Conservation (phyloP, 306 rosid species). For the Ormosia emarginata region DNA sequence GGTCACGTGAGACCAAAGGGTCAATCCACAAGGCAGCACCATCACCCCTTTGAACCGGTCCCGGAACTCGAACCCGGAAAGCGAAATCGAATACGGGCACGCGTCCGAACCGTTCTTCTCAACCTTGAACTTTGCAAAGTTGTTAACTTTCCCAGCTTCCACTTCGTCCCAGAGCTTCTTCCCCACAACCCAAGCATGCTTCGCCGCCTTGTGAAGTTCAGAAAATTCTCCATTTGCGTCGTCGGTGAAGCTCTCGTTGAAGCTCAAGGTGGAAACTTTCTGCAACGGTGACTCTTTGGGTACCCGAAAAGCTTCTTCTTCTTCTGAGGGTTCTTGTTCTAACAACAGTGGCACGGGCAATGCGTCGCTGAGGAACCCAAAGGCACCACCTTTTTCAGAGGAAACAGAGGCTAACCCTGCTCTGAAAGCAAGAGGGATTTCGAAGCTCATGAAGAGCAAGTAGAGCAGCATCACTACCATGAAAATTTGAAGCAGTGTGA, state of each 20-base stretch:
- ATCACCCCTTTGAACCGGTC: constrained; percentile 42
- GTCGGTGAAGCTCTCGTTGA: constrained; percentile 38
- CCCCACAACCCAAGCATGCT: constrained; percentile 71
- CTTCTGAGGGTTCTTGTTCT: constrained; percentile 12
- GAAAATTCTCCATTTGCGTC: constrained; percentile 34
- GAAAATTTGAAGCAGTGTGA: constrained; percentile 68
- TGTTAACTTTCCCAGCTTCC: constrained; percentile 42
- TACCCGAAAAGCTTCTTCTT: constrained; percentile 23
- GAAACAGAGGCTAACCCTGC: constrained; percentile 39
- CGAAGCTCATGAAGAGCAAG: constrained; percentile 73
- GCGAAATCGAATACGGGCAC: constrained; percentile 61
- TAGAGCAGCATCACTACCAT: constrained; percentile 53
- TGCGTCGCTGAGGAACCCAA: constrained; percentile 45
- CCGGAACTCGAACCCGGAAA: constrained; percentile 54
- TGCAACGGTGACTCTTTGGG: constrained; percentile 26
- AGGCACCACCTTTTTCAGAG: constrained; percentile 34
- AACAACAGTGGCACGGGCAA: constrained; percentile 33
- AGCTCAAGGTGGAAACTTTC: constrained; percentile 70
- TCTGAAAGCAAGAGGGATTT: constrained; percentile 64
- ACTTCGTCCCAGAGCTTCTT: constrained; percentile 67
- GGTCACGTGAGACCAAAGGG: constrained; percentile 85
- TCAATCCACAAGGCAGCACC: constrained; percentile 82
- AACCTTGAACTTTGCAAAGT: background rate
- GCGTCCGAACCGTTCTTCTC: constrained; percentile 48
- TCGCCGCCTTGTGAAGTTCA: constrained; percentile 62